Base-by-base conservation (phyloP, 192 early-diverging fungal genomes). In the Gryganskiella cystojenkinii region DNA sequence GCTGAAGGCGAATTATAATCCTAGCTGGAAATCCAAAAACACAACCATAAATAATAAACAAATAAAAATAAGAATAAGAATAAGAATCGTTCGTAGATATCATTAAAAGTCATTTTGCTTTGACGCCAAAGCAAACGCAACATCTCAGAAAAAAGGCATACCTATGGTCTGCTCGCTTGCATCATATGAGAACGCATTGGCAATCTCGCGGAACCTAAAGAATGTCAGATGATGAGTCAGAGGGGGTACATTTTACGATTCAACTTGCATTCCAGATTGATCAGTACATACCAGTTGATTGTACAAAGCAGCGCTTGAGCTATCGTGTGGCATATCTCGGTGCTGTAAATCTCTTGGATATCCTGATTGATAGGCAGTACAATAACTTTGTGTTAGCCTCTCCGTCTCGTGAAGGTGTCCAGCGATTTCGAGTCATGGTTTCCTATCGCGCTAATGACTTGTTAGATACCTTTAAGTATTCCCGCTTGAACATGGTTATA, bases 131-230 rank as follows among this genome's bases (percentile, higher is more conserved):
- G 37, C 13, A 40, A 40, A 40, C 5, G 13, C 37, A 40, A 40
- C 37, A 5, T 9, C 13, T 40, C 7, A 5, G 37, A 40, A 40
- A 40, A 40, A 40, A 40, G 13, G 13, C 5, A 42, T 78, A 78
- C 74, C 74, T 54, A 78, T 67, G 10, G 80, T 73, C 43, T 80
- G 73, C 24, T 74, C 61, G 10, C 73, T 67, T 11, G 70, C 62
- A 30, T 75, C 47, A 22, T 62, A 46, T 11, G 78, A 83, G 66
- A 92, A 94, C 8, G 90, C 86, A 46, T 91, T 94, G 27, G 91
- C 71, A 8, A 88, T 59, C 61, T 94, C 92, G 24, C 91, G 88
- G 49, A 89, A 64, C 92, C 92, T 92, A 74, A 69, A 73, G 24
- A 55, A 74, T 1, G 79, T 9, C 79, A 72, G 49, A 27, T 65